Evolutionary conservation across 1,284 basidiomycete species (phyloP).

Genomic region (Pseudozyma tsukubaensis): DNA sequence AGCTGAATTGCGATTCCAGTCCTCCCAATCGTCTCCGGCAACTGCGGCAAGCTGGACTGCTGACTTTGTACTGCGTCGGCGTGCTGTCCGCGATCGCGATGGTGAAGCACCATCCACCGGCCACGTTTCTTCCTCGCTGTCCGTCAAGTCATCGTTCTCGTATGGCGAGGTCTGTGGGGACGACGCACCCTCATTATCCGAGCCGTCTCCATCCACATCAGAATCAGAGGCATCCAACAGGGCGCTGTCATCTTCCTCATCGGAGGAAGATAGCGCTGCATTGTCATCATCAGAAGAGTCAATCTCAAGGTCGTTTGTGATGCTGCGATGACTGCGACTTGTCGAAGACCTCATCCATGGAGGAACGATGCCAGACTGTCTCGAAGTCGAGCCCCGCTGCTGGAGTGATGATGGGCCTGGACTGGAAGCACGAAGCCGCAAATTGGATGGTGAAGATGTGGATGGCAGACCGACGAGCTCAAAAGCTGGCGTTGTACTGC

Average conservation of each 20-base stretch:
- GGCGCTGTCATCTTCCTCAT: conserved; percentile 18
- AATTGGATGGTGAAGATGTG: conserved; percentile 16
- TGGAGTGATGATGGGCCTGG: conserved; percentile 4
- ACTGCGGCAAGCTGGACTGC: conserved; percentile 24
- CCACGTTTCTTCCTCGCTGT: conserved; percentile 50
- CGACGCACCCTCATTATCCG: conserved; percentile 18
- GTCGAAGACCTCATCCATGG: conserved; percentile 37
- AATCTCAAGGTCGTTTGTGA: conserved; percentile 7
- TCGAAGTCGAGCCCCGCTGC: conserved; percentile 2
- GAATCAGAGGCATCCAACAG: conserved; percentile 9
- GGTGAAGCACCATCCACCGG: conserved; percentile 8
- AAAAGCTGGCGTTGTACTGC: conserved; percentile 35
- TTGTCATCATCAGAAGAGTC: conserved; percentile 41
- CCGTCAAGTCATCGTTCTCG: conserved; percentile 22
- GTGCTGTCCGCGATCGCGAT: background rate
- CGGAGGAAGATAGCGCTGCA: conserved; percentile 27
- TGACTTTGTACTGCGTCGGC: conserved; percentile 6
- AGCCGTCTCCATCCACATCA: conserved; percentile 6
- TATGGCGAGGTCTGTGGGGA: conserved; percentile 36
- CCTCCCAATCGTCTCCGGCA: conserved; percentile 43
- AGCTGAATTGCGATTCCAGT: conserved; percentile 43
- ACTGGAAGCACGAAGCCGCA: conserved; percentile 1
- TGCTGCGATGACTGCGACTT: conserved; percentile 14
- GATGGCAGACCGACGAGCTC: conserved; percentile 38
- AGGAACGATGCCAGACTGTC: conserved; percentile 13